Evolutionary conservation across 305 asterid genomes (phyloP), one percentile per base, ranked within the genome.

Genomic region (Solanum hybrid): DNA sequence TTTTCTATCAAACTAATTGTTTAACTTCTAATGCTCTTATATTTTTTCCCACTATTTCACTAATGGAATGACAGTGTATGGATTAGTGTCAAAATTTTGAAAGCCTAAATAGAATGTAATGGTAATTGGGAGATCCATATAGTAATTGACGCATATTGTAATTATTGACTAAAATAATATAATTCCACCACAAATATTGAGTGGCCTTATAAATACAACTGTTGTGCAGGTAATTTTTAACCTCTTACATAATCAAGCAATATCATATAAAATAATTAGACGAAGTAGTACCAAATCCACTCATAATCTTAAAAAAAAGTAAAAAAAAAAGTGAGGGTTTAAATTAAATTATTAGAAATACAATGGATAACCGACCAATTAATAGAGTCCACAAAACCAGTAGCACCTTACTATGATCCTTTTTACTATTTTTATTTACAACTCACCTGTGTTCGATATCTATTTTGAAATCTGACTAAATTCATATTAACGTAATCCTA

Each of bases 311-410:
- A 1, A 61, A 61, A 61, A 45, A 20, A 7, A 2, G 24, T 20
- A 2, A 2, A 20, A 61, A 15, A 51, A 51, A 0, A 61, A 7
- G n/a, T 5, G 17, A 72, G 77, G 2, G 33, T 1, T 81, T 14
- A 61, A 3, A 7, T 61, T 61, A 0, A 31, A 86, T 10, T 12
- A 65, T 65, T 45, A 36, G 14, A 65, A 86, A 86, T 61, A 33
- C 51, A 91, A 26, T 87, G 22, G 20, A 81, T 32, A 73, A 72
- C 92, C 92, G 92, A 57, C 92, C 83, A 80, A 89, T 4, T 79
- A 87, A 89, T 89, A 79, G 78, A 11, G 76, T 89, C 92, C 91
- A 91, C 91, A 73, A 73, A 72, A 3, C 10, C 34, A 27, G 2
- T 27, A 27, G 34, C 2, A 27, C 32, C 32, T 72, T 72, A 70